Evolutionary conservation across 1,139 yeast genomes (phyloP), one percentile per base, ranked within the genome.

Genomic region (Hyphopichia khmerensis): DNA sequence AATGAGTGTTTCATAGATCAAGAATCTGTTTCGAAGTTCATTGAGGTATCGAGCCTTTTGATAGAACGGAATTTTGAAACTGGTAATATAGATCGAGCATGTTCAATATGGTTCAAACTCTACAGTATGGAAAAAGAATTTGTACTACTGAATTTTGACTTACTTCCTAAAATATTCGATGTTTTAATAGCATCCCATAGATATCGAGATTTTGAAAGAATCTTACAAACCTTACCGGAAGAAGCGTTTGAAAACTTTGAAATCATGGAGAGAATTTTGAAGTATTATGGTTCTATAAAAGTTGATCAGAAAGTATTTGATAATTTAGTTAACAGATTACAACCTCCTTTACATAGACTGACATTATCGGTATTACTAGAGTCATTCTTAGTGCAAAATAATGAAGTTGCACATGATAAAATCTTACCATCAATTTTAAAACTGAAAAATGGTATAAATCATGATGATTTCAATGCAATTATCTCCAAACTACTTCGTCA

Each of bases 331-430:
- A 50, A 53, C 24, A 42, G 46, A n/a, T 43, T 69, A 10, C 41
- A 40, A 13, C 55, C 64, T 2, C 76, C 75, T 6, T 47, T 69
- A 18, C 48, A 56, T 29, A 52, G 75, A 33, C 60, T 58, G 51
- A 59, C 70, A 1, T 53, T 71, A n/a, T 64, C 73, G 3, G 59
- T 60, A 42, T 55, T 72, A 31, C 61, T 72, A 38, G 52, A 53
- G n/a, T 53, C 62, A 2, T 69, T 68, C 42, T 43, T 69, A 33
- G 32, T 36, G 9, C 63, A 56, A 36, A 57, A 60, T 32, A 60
- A 61, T 39, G 64, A 62, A 35, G 45, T 44, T 2, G 68, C 63
- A 14, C 60, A 74, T 0, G 65, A 67, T 35, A 59, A 52, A 44
- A 52, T 67, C 24, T 52, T 69, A 27, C 60, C 58, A 40, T 51